These are phyloP conservation scores for Colletotrichum viniferum DNA, from an alignment of 2,329 filamentous ascomycete species.

Conservation along the genomic window DNA sequence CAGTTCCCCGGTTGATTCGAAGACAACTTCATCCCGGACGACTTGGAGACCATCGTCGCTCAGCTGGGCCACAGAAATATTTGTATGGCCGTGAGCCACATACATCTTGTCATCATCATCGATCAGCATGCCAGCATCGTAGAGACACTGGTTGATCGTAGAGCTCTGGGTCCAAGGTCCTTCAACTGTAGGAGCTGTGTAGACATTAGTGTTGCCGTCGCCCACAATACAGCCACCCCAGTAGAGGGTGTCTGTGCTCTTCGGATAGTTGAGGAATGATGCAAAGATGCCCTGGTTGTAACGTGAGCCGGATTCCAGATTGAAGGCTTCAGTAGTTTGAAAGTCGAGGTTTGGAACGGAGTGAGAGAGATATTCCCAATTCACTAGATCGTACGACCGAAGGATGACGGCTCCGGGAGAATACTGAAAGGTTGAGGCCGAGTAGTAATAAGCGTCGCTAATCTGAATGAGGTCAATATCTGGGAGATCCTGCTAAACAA, in stretches of 20 bases:
- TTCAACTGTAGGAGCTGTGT: background rate
- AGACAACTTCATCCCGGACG: background rate
- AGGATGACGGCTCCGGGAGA: background rate
- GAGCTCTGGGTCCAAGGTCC: background rate
- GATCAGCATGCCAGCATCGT: background rate
- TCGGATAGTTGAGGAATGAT: background rate
- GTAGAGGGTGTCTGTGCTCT: background rate
- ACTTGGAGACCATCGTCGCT: background rate
- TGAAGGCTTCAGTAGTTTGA: background rate
- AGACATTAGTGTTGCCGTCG: background rate
- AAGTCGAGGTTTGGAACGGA: background rate
- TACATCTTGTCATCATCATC: background rate
- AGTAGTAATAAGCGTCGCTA: background rate
- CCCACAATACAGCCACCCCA: background rate
- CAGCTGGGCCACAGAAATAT: background rate
- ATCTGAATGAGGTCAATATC: background rate
- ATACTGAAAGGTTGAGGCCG: background rate
- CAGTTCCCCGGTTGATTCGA: background rate
- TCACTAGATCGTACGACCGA: background rate
- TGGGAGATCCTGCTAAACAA: background rate
- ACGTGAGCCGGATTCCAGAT: background rate
- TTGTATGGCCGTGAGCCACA: background rate
- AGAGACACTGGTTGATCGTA: background rate
- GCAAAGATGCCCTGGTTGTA: background rate
- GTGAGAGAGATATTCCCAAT: background rate